Conservation (phyloP, 805 yeast species). For the Yamadazyma olivae region DNA sequence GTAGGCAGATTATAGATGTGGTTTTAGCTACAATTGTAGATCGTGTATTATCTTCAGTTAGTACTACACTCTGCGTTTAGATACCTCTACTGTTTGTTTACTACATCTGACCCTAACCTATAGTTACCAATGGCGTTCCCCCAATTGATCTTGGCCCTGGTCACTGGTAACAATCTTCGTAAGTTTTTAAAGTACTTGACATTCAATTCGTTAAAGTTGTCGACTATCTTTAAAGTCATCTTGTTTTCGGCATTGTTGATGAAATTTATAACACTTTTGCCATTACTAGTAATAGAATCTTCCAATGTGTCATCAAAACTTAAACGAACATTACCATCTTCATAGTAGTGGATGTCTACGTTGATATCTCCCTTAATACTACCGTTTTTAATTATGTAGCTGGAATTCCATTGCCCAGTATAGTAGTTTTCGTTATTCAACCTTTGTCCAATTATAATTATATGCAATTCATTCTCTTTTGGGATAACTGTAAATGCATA, state of each 20-base stretch:
- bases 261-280: slow-evolving; percentile 35
- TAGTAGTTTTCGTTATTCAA: slow-evolving; percentile 75
- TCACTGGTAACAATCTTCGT: slow-evolving; percentile 89
- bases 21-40: too few species aligned
- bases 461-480: slow-evolving; percentile 25
- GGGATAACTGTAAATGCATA: slow-evolving; percentile 46
- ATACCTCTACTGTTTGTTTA: too few species aligned
- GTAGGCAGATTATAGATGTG: too few species aligned
- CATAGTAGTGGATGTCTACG: slow-evolving; percentile 87
- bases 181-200: slow-evolving; percentile 78
- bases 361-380: slow-evolving; percentile 51
- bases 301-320: slow-evolving; percentile 40
- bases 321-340: slow-evolving; percentile 92
- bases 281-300: slow-evolving; percentile 18
- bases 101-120: slow-evolving; percentile 79
- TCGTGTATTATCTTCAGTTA: too few species aligned
- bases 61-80: too few species aligned
- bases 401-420: slow-evolving; percentile 86
- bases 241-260: slow-evolving; percentile 58
- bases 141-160: slow-evolving; percentile 91
- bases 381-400: slow-evolving; percentile 45
- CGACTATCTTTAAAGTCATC: slow-evolving; percentile 58
- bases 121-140: slow-evolving; percentile 90
- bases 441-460: slow-evolving; percentile 69
- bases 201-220: slow-evolving; percentile 67